Conservation (phyloP, 2,329 filamentous ascomycete species). For the Aspergillus calidoustus region DNA sequence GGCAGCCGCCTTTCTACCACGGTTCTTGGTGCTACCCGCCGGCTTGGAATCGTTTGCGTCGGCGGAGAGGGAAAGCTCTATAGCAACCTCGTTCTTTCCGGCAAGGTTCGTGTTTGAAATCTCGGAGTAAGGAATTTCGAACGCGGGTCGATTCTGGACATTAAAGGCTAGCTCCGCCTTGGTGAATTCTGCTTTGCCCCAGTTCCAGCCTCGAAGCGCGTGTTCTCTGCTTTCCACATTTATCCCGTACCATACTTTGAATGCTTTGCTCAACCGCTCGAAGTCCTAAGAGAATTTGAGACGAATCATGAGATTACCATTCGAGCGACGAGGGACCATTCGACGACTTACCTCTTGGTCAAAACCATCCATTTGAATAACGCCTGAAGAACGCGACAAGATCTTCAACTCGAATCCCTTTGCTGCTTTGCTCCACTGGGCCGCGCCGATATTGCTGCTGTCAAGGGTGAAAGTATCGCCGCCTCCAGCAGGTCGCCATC, state of each 20-base stretch:
- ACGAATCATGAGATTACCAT: background rate
- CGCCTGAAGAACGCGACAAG: slow-evolving; percentile 77
- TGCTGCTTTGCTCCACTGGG: slow-evolving; percentile 93
- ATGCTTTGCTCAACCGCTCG: slow-evolving; percentile 86
- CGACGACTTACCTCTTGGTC: slow-evolving; percentile 69
- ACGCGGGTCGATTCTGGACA: slow-evolving; percentile 93
- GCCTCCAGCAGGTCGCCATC: slow-evolving; percentile 88
- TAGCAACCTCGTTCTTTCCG: slow-evolving; percentile 95
- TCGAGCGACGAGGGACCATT: background rate
- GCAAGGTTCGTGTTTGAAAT: slow-evolving; percentile 97
- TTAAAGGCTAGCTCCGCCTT: slow-evolving; percentile 96
- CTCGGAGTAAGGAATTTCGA: slow-evolving; percentile 96
- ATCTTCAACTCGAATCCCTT: slow-evolving; percentile 95
- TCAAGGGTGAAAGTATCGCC: slow-evolving; percentile 95
- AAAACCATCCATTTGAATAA: slow-evolving; percentile 95
- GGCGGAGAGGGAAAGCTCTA: slow-evolving; percentile 83
- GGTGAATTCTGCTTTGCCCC: slow-evolving; percentile 96
- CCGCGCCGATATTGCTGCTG: slow-evolving; percentile 78
- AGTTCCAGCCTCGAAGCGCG: slow-evolving; percentile 96
- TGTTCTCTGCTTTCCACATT: slow-evolving; percentile 92
- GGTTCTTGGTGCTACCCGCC: slow-evolving; percentile 70
- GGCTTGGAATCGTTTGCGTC: slow-evolving; percentile 74
- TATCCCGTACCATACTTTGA: slow-evolving; percentile 98
- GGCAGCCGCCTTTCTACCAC: slow-evolving; percentile 87
- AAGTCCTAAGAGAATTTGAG: slow-evolving; percentile 66